phyloP scores from a whole-genome alignment of 768 basidiomycete genomes.

The Suillus ampliporus region DNA sequence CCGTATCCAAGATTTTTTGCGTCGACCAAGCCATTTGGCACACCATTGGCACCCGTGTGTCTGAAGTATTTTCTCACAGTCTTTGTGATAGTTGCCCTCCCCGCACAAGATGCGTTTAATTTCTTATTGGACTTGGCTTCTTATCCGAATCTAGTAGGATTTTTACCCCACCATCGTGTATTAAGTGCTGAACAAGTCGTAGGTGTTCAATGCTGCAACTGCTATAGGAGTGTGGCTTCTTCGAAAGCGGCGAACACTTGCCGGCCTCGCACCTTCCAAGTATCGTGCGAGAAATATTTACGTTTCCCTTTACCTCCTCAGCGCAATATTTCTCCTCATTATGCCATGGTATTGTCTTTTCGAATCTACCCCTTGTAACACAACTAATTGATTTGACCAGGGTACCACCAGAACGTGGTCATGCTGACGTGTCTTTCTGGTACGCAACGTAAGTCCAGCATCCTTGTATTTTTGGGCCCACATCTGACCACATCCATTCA shows the following conservation, averaged over 20 bases:
- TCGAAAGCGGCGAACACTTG: conserved; percentile 28
- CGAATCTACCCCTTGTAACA: neutral
- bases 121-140: conserved; percentile 48
- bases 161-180: conserved; percentile 12
- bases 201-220: conserved; percentile 31
- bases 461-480: neutral
- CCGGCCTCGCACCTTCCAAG: conserved; percentile 25
- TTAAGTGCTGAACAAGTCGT: neutral
- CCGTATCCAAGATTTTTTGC: conserved; percentile 55
- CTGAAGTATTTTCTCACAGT: conserved; percentile 47
- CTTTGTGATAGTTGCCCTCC: conserved; percentile 48
- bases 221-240: conserved; percentile 39
- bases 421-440: conserved; percentile 39
- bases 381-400: conserved; percentile 16
- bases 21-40: conserved; percentile 53
- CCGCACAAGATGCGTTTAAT: conserved; percentile 50
- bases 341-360: conserved; percentile 36
- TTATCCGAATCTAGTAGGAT: conserved; percentile 43
- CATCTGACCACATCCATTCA: conserved; percentile 5
- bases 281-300: conserved; percentile 28
- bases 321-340: conserved; percentile 35
- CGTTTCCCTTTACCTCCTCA: conserved; percentile 25
- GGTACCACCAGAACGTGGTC: conserved; percentile 32
- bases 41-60: conserved; percentile 49
- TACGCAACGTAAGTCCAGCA: conserved; percentile 28